Base-by-base conservation (phyloP, 179 eudicot genomes). In the Spinacia oleracea region DNA sequence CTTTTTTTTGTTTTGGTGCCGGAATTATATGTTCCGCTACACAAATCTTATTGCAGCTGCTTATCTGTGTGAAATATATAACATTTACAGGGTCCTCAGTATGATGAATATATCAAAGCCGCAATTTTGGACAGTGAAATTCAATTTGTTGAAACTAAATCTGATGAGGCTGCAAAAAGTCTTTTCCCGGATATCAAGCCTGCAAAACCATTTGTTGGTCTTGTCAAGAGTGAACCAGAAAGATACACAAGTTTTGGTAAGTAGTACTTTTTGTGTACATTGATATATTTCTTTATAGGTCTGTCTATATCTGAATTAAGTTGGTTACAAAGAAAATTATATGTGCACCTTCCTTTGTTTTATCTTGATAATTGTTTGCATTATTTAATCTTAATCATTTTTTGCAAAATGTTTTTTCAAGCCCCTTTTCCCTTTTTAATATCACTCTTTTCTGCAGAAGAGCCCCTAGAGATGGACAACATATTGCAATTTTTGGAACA, bases 161-260 rank as follows among this genome's bases (percentile, higher is more conserved):
- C 86, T 70, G n/a, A 53, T 9, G 92, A 93, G 71, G 84, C 87
- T 60, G 92, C 98, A 65, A 86, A 79, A 51, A 75, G 74, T 76
- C 87, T 95, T 51, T 91, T 85, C 84, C 95, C 90, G 48, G 86
- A 85, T 76, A 78, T 79, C 53, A 86, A 81, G 79, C 84, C 80
- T 50, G 48, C 78, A 51, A 79, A 73, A 65, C 86, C 78, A 40
- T 91, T 88, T 76, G 77, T 93, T 79, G 98, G 97, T 73, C 92
- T 95, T 68, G 90, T 93, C 74, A 95, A 95, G 85, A 87, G 85
- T 75, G 98, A 95, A 82, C 95, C 97, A 45, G 98, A 95, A 87
- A 88, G 81, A 80, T 89, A 86, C 87, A 90, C 92, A 38, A 76
- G 79, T 53, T 89, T 88, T 72, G 97, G 98, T 95, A 80, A 78